Evolutionary conservation across 202 grass and related monocot genomes (phyloP), one percentile per base, ranked within the genome.

Genomic region (Cymbopogon flexuosus): DNA sequence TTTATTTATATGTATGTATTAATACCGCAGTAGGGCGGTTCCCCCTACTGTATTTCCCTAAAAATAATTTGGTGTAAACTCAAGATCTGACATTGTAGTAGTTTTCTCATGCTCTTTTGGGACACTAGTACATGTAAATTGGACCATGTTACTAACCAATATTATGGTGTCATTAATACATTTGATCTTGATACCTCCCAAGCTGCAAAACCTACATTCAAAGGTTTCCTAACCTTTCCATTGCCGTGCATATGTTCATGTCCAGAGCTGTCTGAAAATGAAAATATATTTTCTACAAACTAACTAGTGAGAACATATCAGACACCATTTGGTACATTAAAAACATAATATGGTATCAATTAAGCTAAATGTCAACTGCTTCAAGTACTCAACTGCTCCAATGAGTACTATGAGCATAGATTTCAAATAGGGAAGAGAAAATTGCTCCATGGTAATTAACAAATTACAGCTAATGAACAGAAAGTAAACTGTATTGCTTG

Each of bases 211-310:
- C 39, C 42, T 83, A 22, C 23, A 34, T 43, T 76, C 22, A 56
- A 67, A 83, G 40, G 31, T 42, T 66, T 27, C 64, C 10, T 5
- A 40, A 40, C 72, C 16, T 30, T 1, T 69, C n/a, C 52, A 62
- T 11, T 78, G 47, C 40, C 62, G 29, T 42, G 70, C 77, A 81
- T 46, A 75, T 68, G 51, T 75, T 68, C 58, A 57, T 72, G 73
- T 69, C 46, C 23, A 16, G 64, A 18, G 8, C 1, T 18, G 11
- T 40, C 33, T 31, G 10, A 83, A 14, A 66, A 43, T 18, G 36
- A 76, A 13, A 35, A 67, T 31, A 29, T 16, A 14, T 49, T 74
- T 72, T 82, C 60, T 39, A 22, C 24, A 39, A 39, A 41, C 42
- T 45, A 1, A 6, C 3, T 86, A 46, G 29, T 22, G 21, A 63